Evolutionary conservation across 2,329 filamentous ascomycete genomes (phyloP).

Genomic region (Aspergillaceae sp.): DNA sequence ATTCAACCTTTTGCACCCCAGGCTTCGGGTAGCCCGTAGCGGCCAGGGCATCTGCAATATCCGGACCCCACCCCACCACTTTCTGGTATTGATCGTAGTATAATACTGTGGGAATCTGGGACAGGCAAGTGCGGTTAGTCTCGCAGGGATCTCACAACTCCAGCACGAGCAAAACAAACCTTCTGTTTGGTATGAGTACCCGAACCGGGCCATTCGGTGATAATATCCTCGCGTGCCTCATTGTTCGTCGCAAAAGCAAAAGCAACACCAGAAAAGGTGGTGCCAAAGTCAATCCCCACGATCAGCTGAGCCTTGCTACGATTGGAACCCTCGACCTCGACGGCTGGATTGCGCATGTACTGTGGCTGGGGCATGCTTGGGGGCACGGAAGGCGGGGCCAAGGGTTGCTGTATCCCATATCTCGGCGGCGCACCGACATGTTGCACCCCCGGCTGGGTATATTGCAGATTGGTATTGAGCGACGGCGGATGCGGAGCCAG

Average conservation of each 20-base stretch:
- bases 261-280: constrained; percentile 93
- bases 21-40: constrained; percentile 96
- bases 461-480: constrained; percentile 48
- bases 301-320: constrained; percentile 95
- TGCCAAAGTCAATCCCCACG: constrained; percentile 98
- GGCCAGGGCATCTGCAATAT: constrained; percentile 92
- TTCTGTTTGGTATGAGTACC: constrained; percentile 98
- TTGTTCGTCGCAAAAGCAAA: constrained; percentile 93
- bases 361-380: constrained; percentile 18
- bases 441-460: constrained; percentile 34
- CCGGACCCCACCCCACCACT: constrained; percentile 97
- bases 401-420: constrained; percentile 34
- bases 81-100: constrained; percentile 99
- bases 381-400: constrained; percentile 20
- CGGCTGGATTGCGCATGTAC: constrained; percentile 28
- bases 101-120: constrained; percentile 85
- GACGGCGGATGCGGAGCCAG: constrained; percentile 41
- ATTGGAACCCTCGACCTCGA: constrained; percentile 77
- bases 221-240: constrained; percentile 96
- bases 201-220: constrained; percentile 96
- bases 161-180: constrained; percentile 42
- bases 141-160: no score
- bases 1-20: constrained; percentile 97
- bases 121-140: neutral
- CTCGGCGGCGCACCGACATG: constrained; percentile 36